These are phyloP conservation scores for Sophora flavescens DNA, from an alignment of 306 rosid species.

Conservation along the genomic window DNA sequence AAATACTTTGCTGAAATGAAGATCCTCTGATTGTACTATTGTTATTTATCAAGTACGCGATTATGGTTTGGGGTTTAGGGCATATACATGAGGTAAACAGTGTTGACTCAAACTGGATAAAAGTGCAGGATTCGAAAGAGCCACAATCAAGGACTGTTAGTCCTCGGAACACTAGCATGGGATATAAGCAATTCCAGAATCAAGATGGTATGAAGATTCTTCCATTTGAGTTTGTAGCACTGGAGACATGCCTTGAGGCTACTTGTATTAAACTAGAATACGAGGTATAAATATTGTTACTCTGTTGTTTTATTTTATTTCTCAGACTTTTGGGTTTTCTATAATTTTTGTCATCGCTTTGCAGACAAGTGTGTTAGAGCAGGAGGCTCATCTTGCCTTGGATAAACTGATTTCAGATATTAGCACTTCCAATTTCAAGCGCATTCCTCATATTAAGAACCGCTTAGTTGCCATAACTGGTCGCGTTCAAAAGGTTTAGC, in stretches of 20 bases:
- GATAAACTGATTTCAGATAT: conserved; percentile 85
- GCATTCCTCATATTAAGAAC: conserved; percentile 85
- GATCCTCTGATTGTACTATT: too few species aligned
- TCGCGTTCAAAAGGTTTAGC: conserved; percentile 78
- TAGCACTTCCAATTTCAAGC: conserved; percentile 85
- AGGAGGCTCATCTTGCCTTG: conserved; percentile 86
- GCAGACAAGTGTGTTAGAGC: conserved; percentile 77
- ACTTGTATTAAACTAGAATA: conserved; percentile 72
- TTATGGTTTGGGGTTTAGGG: too few species aligned
- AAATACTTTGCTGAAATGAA: too few species aligned
- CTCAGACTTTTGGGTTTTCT: neutral
- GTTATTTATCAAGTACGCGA: too few species aligned
- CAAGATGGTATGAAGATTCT: conserved; percentile 53
- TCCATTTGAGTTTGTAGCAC: conserved; percentile 87
- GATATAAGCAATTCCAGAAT: too few species aligned
- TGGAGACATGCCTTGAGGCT: conserved; percentile 88
- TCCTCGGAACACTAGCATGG: too few species aligned
- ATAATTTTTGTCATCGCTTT: conserved; percentile 19
- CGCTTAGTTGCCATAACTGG: conserved; percentile 87
- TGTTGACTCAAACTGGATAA: too few species aligned
- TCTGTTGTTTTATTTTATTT: neutral
- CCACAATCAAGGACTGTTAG: too few species aligned
- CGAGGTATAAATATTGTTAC: conserved; percentile 44
- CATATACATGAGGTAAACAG: too few species aligned
- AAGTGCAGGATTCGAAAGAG: too few species aligned